Evolutionary conservation across 148 eudicot genomes (phyloP), one percentile per base, ranked within the genome.

Genomic region (Camellia sinensis): DNA sequence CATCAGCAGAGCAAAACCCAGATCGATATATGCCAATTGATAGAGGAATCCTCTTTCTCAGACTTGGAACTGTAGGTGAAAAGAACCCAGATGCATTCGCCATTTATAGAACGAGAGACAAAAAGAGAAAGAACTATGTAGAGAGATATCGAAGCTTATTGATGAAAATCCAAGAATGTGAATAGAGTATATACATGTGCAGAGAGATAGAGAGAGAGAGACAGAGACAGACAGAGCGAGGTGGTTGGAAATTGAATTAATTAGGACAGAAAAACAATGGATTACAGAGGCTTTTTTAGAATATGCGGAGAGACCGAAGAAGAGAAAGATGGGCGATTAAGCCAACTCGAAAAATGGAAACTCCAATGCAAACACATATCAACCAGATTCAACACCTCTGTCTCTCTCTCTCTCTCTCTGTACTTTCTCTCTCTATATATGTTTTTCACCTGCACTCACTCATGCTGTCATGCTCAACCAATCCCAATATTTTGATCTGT

Each of bases 1-100:
- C 84, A 21, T 67, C 82, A 78, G 68, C 48, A 18, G 86, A 84
- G 78, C 81, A 74, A 85, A 83, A 81, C 90, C 87, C 88, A 87
- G 86, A 82, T 81, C 90, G 84, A 80, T 53, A 75, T 7, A 85
- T n/a, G 64, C 83, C 82, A 40, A 81, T 71, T 18, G 78, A 81
- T 17, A 81, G 70, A 76, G 53, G 56, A 80, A 82, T 83, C 69
- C 84, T 62, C 73, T 75, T 78, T 73, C 84, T 77, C 21, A 81
- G 66, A 71, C 73, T 44, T 43, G 87, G 82, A 73, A 67, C 53
- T 60, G 85, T 29, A 46, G 90, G 87, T 21, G 88, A 80, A 50
- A 79, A 84, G n/a, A 87, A 80, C 75, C 88, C 88, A 82, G 86
- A 86, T 65, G 87, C 88, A 80, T 76, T 90, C 22, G 89, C 91